phyloP scores from a whole-genome alignment of 768 basidiomycete genomes.

The Suillus brevipes region DNA sequence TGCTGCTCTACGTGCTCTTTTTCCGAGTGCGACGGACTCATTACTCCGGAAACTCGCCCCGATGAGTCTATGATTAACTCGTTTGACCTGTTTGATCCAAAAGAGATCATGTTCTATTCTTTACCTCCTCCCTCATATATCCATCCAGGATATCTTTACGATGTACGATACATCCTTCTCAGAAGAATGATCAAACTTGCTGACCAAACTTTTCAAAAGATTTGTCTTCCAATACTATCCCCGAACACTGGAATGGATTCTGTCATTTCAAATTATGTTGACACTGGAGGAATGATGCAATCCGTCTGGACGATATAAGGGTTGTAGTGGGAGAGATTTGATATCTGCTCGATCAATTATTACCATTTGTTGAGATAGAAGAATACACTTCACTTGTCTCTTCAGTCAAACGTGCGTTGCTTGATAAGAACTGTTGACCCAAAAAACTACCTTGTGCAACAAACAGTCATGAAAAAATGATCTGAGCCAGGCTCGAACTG shows the following conservation, averaged over 20 bases:
- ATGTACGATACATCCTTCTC: background rate
- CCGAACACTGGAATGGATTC: background rate
- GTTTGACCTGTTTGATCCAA: slow-evolving; percentile 19
- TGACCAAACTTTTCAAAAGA: background rate
- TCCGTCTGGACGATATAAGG: background rate
- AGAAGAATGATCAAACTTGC: background rate
- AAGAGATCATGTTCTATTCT: background rate
- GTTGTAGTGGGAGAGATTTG: background rate
- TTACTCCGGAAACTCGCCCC: slow-evolving; percentile 46
- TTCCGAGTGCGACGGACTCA: slow-evolving; percentile 40
- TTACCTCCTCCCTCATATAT: background rate
- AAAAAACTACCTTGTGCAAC: too few relatives aligned
- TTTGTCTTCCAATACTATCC: background rate
- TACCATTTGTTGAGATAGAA: background rate
- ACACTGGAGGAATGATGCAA: background rate
- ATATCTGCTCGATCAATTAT: background rate
- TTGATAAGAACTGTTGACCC: too few relatives aligned
- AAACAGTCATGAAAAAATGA: slow-evolving; percentile 15
- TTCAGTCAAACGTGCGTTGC: background rate
- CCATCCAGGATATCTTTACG: background rate
- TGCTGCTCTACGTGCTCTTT: background rate
- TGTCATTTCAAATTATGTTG: background rate
- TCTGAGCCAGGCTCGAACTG: slow-evolving; percentile 67
- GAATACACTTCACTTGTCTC: background rate
- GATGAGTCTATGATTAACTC: slow-evolving; percentile 45